Evolutionary conservation across 1,284 basidiomycete genomes (phyloP).

Genomic region (Clitocybe nebularis): DNA sequence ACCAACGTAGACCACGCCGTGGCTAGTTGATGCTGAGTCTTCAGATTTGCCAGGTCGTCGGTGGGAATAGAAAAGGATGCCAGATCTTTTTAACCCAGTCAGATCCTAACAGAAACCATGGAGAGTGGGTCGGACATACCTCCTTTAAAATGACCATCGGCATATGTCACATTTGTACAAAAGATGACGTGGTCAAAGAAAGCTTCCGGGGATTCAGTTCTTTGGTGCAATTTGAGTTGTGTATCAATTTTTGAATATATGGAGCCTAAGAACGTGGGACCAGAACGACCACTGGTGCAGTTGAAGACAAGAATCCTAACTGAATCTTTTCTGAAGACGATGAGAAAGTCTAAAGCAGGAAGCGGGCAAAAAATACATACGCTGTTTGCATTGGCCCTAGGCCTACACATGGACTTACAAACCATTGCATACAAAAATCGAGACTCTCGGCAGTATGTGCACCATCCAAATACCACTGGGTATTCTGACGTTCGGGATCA

Average conservation of each 20-base stretch:
- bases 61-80: constrained; percentile 65
- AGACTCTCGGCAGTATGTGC: constrained; percentile 95
- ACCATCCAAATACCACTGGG: constrained; percentile 92
- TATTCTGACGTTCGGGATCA: constrained; percentile 46
- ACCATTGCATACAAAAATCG: constrained; percentile 87
- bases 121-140: constrained; percentile 56
- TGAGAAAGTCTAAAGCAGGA: not conserved
- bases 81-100: constrained; percentile 51
- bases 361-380: not conserved
- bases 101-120: constrained; percentile 1
- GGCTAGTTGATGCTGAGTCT: constrained; percentile 74
- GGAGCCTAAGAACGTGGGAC: constrained; percentile 63
- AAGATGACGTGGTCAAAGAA: constrained; percentile 90
- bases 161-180: constrained; percentile 95
- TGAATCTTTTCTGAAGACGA: too few relatives aligned
- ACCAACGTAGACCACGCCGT: constrained; percentile 69
- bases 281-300: constrained; percentile 90
- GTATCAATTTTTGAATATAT: constrained; percentile 48
- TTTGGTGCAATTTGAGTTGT: constrained; percentile 40
- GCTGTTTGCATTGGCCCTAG: constrained; percentile 24
- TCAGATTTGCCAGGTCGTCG: constrained; percentile 62
- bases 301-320: constrained; percentile 95
- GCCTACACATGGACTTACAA: constrained; percentile 51
- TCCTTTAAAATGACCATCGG: constrained; percentile 84
- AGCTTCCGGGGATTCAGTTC: constrained; percentile 30